A percentile compares a stretch with the other conserved stretches of the same genome.
These are phyloP conservation scores for Botryotinia calthae DNA, from an alignment of 2,329 filamentous ascomycete genomes.

Conservation along the genomic window DNA sequence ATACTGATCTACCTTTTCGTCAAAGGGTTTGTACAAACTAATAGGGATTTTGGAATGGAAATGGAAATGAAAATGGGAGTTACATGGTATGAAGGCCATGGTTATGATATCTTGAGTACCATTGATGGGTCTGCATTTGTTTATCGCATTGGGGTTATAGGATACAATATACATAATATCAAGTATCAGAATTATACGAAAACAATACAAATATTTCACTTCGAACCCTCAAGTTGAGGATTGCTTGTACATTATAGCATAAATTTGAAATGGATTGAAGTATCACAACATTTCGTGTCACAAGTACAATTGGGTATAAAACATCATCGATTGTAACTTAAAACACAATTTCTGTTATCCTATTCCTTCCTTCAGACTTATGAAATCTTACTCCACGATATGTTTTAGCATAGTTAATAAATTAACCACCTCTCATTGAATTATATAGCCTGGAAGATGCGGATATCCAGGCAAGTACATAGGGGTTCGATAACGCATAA, in stretches of 20 bases:
- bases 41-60: background rate
- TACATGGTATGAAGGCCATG: background rate
- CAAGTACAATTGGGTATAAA: background rate
- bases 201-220: background rate
- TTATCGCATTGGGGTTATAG: background rate
- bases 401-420: background rate
- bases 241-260: background rate
- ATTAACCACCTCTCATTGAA: background rate
- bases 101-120: background rate
- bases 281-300: no score
- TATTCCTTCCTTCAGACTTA: background rate
- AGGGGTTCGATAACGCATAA: background rate
- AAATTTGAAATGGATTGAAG: no score
- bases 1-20: background rate
- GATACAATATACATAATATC: conserved; percentile 1
- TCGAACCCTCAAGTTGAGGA: background rate
- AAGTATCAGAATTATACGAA: background rate
- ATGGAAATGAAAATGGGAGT: conserved; percentile 7
- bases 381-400: background rate
- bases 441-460: background rate
- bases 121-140: background rate
- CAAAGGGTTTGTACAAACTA: background rate
- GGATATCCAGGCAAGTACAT: background rate
- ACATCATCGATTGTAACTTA: background rate
- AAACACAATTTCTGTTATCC: background rate